Base-by-base conservation (phyloP, 805 yeast species). In the Saturnispora sekii region DNA sequence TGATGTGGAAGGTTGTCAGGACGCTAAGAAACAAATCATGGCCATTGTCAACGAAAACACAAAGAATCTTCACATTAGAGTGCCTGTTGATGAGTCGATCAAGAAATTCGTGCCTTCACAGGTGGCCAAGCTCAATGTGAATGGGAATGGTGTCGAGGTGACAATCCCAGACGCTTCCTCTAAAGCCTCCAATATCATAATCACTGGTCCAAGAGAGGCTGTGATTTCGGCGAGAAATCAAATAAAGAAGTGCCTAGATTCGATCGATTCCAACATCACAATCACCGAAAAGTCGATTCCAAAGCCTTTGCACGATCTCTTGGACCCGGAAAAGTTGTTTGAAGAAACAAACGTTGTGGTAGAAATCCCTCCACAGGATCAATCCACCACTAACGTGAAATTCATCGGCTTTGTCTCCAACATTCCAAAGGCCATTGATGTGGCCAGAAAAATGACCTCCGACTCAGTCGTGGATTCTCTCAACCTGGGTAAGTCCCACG, bases 401-500 rank as follows among this genome's bases (percentile, higher is more conserved):
- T 80, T 84, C 59, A 65, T 77, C 46, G 95, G 93, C 53, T 79
- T 78, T 44, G 60, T 61, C 45, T 57, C 61, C 11, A 70, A 76
- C 44, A 73, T 89, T 41, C 55, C 70, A 10, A 65, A 67, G 14
- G 97, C 97, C 15, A 68, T 81, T 49, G 69, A 68, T 28, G 66
- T 64, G 48, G 85, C 90, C 12, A 74, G 79, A 61, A 60, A 70
- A 40, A 68, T 77, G 35, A 75, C 93, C 31, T 68, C 78, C 40
- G 70, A 75, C 45, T 77, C 72, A 58, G 67, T 72, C 46, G 76
- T 81, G 35, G 87, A 80, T 51, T 65, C 77, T 32, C 70, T 93
- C 57, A 95, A 88, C 56, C 80, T 93, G 62, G 79, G 94, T 10
- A 81, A 76, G 63, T 95, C 97, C 29, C 97, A 93, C 61, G 84